These are phyloP conservation scores for Zancudomyces culisetae DNA, from an alignment of 371 early-diverging fungal genomes.

Conservation along the genomic window DNA sequence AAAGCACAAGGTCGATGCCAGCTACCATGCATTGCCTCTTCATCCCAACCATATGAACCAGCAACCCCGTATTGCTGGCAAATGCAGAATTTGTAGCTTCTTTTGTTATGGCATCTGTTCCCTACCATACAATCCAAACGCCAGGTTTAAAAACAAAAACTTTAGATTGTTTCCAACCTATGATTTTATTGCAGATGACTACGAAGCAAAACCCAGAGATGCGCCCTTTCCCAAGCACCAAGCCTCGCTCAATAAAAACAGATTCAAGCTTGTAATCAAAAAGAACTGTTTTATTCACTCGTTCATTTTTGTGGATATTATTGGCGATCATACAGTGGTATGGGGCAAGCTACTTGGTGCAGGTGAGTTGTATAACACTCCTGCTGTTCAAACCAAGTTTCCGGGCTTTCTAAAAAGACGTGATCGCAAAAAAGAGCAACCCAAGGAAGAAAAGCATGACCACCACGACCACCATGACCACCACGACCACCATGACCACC, in stretches of 20 bases:
- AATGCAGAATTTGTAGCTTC: slow-evolving; percentile 11
- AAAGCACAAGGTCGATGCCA: not conserved
- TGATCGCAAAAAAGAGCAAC: too few relatives aligned
- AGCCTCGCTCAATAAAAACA: slow-evolving; percentile 9
- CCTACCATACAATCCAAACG: slow-evolving; percentile 19
- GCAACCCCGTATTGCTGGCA: not conserved
- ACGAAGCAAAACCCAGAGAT: slow-evolving; percentile 7
- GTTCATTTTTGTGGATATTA: slow-evolving; percentile 20
- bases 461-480: too few relatives aligned
- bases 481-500: too few relatives aligned
- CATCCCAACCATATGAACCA: slow-evolving; percentile 3
- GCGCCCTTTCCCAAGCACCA: slow-evolving; percentile 20
- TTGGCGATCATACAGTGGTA: slow-evolving; percentile 21
- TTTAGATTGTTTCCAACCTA: slow-evolving; percentile 23
- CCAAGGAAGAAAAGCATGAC: too few relatives aligned
- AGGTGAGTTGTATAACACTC: too few relatives aligned
- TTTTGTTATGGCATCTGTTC: slow-evolving; percentile 20
- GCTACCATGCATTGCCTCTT: not conserved
- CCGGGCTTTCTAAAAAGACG: too few relatives aligned
- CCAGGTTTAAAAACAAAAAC: slow-evolving; percentile 18
- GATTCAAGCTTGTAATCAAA: slow-evolving; percentile 14
- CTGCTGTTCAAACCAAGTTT: too few relatives aligned
- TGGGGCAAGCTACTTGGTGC: slow-evolving; percentile 11
- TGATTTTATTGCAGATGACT: slow-evolving; percentile 18
- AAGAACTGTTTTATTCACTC: slow-evolving; percentile 6